Evolutionary conservation across 495 filamentous ascomycete genomes (phyloP), one percentile per base, ranked within the genome.

Genomic region (Penicillium desertorum): DNA sequence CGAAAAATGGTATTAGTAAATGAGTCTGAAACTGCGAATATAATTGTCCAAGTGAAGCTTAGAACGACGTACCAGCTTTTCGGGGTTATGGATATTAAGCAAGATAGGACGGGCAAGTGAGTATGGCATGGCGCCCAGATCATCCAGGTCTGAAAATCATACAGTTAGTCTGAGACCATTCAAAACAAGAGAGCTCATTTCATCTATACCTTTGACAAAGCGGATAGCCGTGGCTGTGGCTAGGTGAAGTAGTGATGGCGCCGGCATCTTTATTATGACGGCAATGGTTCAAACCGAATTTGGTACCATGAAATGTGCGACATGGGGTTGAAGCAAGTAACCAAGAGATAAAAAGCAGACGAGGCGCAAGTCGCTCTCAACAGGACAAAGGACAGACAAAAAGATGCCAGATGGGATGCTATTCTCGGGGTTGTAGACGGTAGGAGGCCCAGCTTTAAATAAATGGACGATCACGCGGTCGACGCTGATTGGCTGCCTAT

Each of bases 61-160:
- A 32, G 39, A 0, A 30, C 8, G 42, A 66, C 75, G 63, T 69
- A 85, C 83, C 45, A 92, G 80, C 64, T 89, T 87, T 60, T 79
- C 70, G 2, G 88, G 86, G 61, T 83, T 85, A 43, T 85, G 81
- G 54, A 91, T 69, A 57, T 83, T 84, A 17, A 78, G 50, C 30
- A 92, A 78, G 48, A 91, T 74, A 6, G 82, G 79, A 25, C 81
- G 76, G 39, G 84, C 76, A 54, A 86, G 71, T 23, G 71, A 54
- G 72, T 89, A 90, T 16, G 84, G 83, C 19, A 86, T 70, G 23
- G 83, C 83, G 34, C 86, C 87, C 51, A 90, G 76, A 73, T 88
- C 83, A 47, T 74, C 73, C 19, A 90, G 71, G 55, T 67, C 83
- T 86, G 46, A 19, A 45, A 16, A 34, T 47, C 25, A 45, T 1